Evolutionary conservation across 2,329 filamentous ascomycete genomes (phyloP), one percentile per base, ranked within the genome.

Genomic region (Botrytis medusae): DNA sequence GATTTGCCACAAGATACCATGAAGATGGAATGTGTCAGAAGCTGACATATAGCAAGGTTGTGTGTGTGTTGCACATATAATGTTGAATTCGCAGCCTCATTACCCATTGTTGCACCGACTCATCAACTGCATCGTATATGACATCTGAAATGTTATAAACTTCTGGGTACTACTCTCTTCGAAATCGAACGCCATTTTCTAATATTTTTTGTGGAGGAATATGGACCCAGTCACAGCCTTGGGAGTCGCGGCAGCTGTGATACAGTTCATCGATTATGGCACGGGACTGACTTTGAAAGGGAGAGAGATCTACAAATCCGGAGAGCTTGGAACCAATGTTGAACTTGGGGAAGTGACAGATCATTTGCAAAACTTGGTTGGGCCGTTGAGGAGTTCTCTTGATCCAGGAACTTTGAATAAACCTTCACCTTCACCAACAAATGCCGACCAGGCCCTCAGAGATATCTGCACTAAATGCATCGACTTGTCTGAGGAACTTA

Each of bases 151-250:
- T 57, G 3, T 1, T 0, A 32, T 16, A 57, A 48, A 16, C 1
- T 42, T 8, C 37, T 5, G 4, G n/a, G n/a, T n/a, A n/a, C 37
- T 37, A 37, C 8, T 8, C 8, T 37, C 42, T 18, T 42, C 14
- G 42, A 42, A 16, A n/a, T 51, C 5, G 18, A 51, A 51, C 48
- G 10, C 4, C 0, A 25, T 51, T 51, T 10, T 0, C 25, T 4
- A 25, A 51, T 25, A 25, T 51, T 25, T 22, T 1, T 25, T 0
- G 2, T 9, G n/a, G n/a, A 2, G 18, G 2, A 1, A 67, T 9
- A 51, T 67, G 64, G 64, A 67, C 20, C 44, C 64, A 37, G 4
- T 67, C 10, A 20, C 42, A 67, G 51, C 51, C 22, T 61, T 61
- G 7, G 48, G 37, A 25, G 54, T 70, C 22, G 54, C 42, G 34